Conservation (phyloP, 2,329 filamentous ascomycete species). For the Aspergillus novoparasiticus region DNA sequence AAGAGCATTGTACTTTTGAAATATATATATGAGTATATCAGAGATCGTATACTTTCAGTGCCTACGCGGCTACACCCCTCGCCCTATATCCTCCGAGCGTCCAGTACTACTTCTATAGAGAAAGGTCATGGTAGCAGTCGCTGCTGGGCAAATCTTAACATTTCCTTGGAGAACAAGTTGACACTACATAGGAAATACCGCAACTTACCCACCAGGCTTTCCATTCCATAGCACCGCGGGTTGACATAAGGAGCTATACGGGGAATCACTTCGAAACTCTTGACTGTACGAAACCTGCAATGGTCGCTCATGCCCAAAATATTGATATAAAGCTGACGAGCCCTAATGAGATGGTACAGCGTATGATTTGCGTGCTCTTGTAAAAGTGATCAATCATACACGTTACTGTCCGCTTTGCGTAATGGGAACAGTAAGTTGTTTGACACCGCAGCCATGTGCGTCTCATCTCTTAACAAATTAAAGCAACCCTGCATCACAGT, state of each 20-base stretch:
- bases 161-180: background rate
- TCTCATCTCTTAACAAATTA: background rate
- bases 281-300: background rate
- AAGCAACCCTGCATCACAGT: background rate
- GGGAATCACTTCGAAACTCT: background rate
- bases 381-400: background rate
- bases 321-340: background rate
- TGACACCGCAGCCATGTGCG: background rate
- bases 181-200: too few relatives aligned
- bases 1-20: too few relatives aligned
- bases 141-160: background rate
- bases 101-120: background rate
- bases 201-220: too few relatives aligned
- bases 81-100: too few relatives aligned
- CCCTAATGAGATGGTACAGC: background rate
- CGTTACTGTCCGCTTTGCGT: background rate
- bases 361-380: background rate
- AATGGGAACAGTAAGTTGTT: background rate
- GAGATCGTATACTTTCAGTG: too few relatives aligned
- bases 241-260: background rate
- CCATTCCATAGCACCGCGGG: background rate
- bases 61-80: too few relatives aligned
- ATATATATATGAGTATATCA: too few relatives aligned
- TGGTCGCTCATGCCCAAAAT: background rate
- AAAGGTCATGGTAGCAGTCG: background rate